Evolutionary conservation across 2,329 filamentous ascomycete species (phyloP), one percentile per base, ranked within the genome.

Genomic region (Emergomyces orientalis): DNA sequence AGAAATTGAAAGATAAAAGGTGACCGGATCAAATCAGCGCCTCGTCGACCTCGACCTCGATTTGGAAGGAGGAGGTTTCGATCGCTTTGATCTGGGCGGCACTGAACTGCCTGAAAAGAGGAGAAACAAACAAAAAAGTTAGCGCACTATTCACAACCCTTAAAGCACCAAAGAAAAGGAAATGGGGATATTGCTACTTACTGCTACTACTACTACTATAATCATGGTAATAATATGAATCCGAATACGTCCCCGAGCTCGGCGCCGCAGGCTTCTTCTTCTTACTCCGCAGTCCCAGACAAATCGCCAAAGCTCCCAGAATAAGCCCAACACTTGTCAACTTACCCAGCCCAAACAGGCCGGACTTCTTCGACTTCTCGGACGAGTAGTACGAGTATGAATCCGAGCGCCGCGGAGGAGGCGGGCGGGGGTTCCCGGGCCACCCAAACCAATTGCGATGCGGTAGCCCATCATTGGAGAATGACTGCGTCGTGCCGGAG

Each of bases 231-330:
- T 75, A 68, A 63, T 74, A 76, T 25, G 56, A 43, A 66, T 77
- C 76, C 19, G 72, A 73, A 68, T 72, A 74, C 27, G 71, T 73
- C 58, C 72, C 74, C 59, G 70, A 69, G 66, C 72, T 77, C 70
- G 78, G 79, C 59, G 74, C 71, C 39, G 77, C 74, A 19, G 75
- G 71, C 30, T 74, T 67, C 27, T 75, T 69, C 60, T 67, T 73
- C 63, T 71, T 73, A 65, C 78, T 74, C 71, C 75, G 78, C 68
- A 81, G 63, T 7, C 79, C 79, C 52, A 81, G 68, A 54, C 77
- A 75, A 22, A 80, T 67, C 13, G 78, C 78, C 63, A 81, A 66
- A 13, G 75, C 76, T 58, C 76, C 77, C 57, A 80, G 64, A 14
- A 77, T 68, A 30, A 77, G 75, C n/a, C 74, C 77, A 51, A 80